Conservation (phyloP, 176 grass and related monocot genomes). For the Dactylis glomerata region DNA sequence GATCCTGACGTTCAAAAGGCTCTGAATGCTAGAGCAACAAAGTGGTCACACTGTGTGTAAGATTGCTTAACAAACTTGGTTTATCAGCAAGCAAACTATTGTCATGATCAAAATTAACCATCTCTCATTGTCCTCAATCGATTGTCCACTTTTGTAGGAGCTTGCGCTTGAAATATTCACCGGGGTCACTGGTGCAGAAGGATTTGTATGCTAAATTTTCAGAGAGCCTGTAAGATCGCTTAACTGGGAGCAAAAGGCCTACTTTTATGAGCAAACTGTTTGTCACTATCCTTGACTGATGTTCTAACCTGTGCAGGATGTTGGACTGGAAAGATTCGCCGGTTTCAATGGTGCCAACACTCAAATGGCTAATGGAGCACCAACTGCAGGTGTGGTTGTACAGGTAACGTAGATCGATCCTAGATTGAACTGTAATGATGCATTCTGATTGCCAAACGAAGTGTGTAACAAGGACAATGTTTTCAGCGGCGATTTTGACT, state of each 20-base stretch:
- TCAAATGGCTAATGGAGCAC: slow-evolving; percentile 35
- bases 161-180: slow-evolving; percentile 21
- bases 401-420: slow-evolving; percentile 15
- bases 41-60: slow-evolving; percentile 33
- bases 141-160: background rate
- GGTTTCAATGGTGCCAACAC: slow-evolving; percentile 22
- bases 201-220: background rate
- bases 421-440: background rate
- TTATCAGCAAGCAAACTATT: background rate
- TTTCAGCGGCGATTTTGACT: slow-evolving; percentile 49
- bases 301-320: background rate
- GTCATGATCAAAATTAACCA: too few species aligned
- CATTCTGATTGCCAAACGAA: background rate
- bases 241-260: background rate
- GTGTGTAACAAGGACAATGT: background rate
- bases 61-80: background rate
- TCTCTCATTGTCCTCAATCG: background rate
- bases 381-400: slow-evolving; percentile 30
- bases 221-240: background rate
- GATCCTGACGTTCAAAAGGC: slow-evolving; percentile 28
- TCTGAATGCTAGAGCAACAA: background rate
- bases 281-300: background rate
- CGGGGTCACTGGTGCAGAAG: background rate
- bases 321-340: background rate
- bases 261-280: background rate